Conservation (phyloP, 192 early-diverging fungal genomes). For the Coemansia sp. region DNA sequence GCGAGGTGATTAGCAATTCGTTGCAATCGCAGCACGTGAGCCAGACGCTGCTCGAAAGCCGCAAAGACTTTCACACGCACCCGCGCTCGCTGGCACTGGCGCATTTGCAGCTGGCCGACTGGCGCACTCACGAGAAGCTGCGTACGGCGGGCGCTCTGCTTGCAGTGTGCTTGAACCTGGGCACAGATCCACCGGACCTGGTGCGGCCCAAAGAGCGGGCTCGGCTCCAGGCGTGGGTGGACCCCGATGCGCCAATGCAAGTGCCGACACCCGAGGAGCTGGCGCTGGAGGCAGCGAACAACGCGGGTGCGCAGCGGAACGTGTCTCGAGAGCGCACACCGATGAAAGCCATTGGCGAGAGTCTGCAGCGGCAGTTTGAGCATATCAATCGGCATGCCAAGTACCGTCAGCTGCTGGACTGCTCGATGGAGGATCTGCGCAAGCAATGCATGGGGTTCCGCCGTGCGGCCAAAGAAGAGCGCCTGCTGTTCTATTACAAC, state of each 20-base stretch:
- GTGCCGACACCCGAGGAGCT: conserved; percentile 50
- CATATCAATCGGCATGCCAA: conserved; percentile 80
- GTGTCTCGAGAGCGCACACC: conserved; percentile 22
- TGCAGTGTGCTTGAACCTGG: conserved; percentile 92
- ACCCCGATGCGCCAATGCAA: conserved; percentile 70
- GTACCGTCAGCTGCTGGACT: conserved; percentile 84
- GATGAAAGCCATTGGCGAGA: conserved; percentile 70
- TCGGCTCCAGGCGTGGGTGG: conserved; percentile 93
- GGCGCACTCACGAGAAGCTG: conserved; percentile 66
- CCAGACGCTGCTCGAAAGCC: conserved; percentile 39
- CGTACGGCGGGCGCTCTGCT: conserved; percentile 87
- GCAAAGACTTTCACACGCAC: conserved; percentile 51
- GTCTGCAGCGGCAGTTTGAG: conserved; percentile 92
- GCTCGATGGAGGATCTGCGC: conserved; percentile 89
- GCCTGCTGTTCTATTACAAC: conserved; percentile 97
- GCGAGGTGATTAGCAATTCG: conserved; percentile 31
- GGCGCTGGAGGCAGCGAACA: conserved; percentile 65
- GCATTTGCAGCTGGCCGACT: conserved; percentile 57
- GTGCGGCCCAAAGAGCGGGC: conserved; percentile 85
- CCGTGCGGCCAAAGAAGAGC: conserved; percentile 85
- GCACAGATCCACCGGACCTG: conserved; percentile 92
- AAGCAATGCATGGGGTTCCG: conserved; percentile 82
- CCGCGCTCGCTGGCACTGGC: conserved; percentile 46
- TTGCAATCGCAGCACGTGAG: conserved; percentile 1
- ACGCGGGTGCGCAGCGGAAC: conserved; percentile 14